Evolutionary conservation across 2,329 filamentous ascomycete genomes (phyloP), one percentile per base, ranked within the genome.

Genomic region (Fusarium sp.): DNA sequence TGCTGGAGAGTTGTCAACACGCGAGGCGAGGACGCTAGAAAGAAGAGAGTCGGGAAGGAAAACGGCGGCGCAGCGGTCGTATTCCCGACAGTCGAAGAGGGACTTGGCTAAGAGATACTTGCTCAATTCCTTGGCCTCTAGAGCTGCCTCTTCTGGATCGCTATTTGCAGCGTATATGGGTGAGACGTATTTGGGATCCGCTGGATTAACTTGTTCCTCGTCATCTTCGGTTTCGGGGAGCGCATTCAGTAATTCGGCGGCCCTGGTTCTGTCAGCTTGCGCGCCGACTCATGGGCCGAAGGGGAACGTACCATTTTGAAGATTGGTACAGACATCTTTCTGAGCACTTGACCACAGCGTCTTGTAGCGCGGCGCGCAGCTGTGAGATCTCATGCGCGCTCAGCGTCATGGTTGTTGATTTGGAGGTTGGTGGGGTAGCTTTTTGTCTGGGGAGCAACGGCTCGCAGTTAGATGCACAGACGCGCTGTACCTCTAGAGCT

Each of bases 261-360:
- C 92, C 94, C 94, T 97, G 31, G 22, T n/a, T 28, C 15, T 28
- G 46, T 72, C 61, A 73, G 64, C 47, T 56, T 35, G 48, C 40
- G 42, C 24, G 34, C 13, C 24, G 22, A 12, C 36, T 3, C 11
- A n/a, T 25, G 10, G 22, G 19, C 19, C 7, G 22, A n/a, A 22
- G 42, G 39, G 8, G 4, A 44, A 44, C 70, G 53, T 75, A 97
- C 95, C 95, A 99, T 87, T 98, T 98, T 26, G 95, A 90, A 7
- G 94, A 95, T 72, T 97, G 93, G 73, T 97, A 98, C 11, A 99
- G 85, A 76, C 95, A 97, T 75, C 95, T 84, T 75, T 99, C 95
- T 1, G 93, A 96, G 79, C 93, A 98, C 74, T 93, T 93, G 24
- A 95, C 84, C 4, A 95, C 89, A 28, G 94, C 92, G 71, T 93